Evolutionary conservation across 192 early-diverging fungal genomes (phyloP).

Genomic region (Coemansia sp.): DNA sequence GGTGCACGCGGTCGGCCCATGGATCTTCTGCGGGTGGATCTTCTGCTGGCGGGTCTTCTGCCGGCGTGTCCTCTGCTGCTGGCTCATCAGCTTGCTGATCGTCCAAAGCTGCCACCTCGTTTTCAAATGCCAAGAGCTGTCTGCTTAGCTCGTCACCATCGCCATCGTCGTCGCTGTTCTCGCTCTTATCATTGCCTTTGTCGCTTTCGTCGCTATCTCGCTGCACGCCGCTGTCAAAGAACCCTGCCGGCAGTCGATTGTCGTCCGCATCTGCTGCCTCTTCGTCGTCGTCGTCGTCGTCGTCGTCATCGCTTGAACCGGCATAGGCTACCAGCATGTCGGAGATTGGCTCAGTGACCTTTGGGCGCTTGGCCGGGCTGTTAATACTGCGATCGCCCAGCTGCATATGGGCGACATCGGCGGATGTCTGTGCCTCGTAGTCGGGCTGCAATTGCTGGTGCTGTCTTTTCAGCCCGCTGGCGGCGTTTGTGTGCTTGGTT

Average conservation of each 20-base stretch:
- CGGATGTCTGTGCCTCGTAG: not conserved
- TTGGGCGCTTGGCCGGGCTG: not conserved
- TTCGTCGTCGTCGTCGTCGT: not conserved
- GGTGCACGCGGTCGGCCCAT: no score
- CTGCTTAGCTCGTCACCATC: not conserved
- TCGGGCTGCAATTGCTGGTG: not conserved
- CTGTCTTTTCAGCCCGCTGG: not conserved
- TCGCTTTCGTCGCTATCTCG: not conserved
- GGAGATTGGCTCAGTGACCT: not conserved
- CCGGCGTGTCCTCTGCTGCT: not conserved
- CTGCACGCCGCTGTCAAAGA: slow-evolving; percentile 18
- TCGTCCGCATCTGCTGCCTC: slow-evolving; percentile 1
- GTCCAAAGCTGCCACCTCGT: not conserved
- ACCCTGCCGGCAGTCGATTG: slow-evolving; percentile 13
- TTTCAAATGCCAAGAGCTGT: not conserved
- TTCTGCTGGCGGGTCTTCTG: not conserved
- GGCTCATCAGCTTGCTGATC: not conserved
- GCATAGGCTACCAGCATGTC: not conserved
- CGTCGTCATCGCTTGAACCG: slow-evolving; percentile 1
- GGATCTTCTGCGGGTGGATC: no score
- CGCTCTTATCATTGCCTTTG: not conserved
- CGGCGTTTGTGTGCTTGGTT: not conserved
- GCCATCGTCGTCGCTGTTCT: not conserved
- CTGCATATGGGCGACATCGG: not conserved
- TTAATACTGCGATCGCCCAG: not conserved